These are phyloP conservation scores for Verbascum thapsus DNA, from an alignment of 257 asterid species.

Conservation along the genomic window DNA sequence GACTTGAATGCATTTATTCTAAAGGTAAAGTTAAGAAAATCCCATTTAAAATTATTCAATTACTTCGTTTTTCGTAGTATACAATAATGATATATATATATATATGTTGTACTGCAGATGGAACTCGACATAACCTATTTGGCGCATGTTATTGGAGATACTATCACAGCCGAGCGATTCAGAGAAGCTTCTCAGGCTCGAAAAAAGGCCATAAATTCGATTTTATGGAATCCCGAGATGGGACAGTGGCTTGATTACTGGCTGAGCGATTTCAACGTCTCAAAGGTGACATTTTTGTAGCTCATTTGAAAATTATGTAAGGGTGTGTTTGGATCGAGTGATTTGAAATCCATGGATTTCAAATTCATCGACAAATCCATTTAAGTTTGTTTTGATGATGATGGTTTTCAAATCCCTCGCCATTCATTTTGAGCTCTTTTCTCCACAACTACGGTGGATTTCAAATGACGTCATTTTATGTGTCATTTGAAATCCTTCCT, in stretches of 20 bases:
- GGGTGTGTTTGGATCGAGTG: no score
- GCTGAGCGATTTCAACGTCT: slow-evolving; percentile 40
- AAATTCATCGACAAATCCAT: no score
- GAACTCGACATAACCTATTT: slow-evolving; percentile 74
- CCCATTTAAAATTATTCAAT: neutral
- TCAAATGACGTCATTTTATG: no score
- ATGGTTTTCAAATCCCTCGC: no score
- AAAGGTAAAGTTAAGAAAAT: slow-evolving; percentile 48
- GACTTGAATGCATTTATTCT: slow-evolving; percentile 84
- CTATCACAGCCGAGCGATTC: slow-evolving; percentile 36
- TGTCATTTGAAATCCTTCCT: no score
- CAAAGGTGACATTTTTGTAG: slow-evolving; percentile 37
- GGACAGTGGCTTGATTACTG: slow-evolving; percentile 95
- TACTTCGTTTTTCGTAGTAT: neutral
- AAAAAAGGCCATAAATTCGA: slow-evolving; percentile 61
- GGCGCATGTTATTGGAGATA: slow-evolving; percentile 61
- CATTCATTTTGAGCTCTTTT: no score
- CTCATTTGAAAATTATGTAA: neutral
- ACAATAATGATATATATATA: slow-evolving; percentile 10
- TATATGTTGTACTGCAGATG: slow-evolving; percentile 55
- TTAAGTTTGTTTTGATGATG: no score
- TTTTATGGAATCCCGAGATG: slow-evolving; percentile 70
- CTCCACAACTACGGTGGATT: no score
- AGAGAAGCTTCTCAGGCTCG: slow-evolving; percentile 59
- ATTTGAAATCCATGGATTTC: no score